Evolutionary conservation across 768 basidiomycete species (phyloP).

Genomic region (Mrakia blollopis): DNA sequence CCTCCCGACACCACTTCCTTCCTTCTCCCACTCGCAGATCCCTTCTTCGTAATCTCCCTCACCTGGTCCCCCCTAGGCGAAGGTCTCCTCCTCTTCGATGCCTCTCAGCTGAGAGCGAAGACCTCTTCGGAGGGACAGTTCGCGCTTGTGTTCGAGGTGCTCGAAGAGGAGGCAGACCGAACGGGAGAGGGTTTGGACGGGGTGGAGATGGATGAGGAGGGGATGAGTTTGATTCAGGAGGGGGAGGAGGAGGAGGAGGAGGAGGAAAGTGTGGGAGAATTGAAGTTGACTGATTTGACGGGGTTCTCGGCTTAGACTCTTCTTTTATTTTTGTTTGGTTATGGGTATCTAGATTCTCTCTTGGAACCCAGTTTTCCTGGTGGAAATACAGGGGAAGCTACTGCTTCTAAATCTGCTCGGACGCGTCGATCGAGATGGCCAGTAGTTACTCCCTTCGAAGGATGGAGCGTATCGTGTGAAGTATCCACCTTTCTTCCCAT

Average conservation of each 20-base stretch:
- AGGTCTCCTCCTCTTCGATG: constrained; percentile 12
- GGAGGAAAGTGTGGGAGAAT: not conserved
- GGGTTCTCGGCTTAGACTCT: not conserved
- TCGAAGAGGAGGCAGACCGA: not conserved
- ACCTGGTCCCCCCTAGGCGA: constrained; percentile 20
- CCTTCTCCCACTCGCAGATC: not conserved
- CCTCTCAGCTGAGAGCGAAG: not conserved
- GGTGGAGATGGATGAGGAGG: no score
- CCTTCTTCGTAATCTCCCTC: constrained; percentile 16
- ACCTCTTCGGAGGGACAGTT: constrained; percentile 7
- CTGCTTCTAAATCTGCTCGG: no score
- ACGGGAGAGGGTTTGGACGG: no score
- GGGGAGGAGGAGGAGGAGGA: not conserved
- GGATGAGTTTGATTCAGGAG: not conserved
- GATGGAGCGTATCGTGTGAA: no score
- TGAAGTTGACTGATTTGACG: constrained; percentile 3
- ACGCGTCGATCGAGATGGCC: no score
- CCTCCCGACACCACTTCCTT: not conserved
- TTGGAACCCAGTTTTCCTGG: no score
- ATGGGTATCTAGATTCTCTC: no score
- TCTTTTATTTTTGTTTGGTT: no score
- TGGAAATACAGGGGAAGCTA: no score
- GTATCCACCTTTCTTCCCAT: no score
- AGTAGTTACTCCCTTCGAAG: no score
- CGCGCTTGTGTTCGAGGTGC: constrained; percentile 25